A percentile compares a stretch with the other conserved stretches of the same genome.
Evolutionary conservation across 148 eudicot species (phyloP).

Genomic region (Selenicereus undatus): DNA sequence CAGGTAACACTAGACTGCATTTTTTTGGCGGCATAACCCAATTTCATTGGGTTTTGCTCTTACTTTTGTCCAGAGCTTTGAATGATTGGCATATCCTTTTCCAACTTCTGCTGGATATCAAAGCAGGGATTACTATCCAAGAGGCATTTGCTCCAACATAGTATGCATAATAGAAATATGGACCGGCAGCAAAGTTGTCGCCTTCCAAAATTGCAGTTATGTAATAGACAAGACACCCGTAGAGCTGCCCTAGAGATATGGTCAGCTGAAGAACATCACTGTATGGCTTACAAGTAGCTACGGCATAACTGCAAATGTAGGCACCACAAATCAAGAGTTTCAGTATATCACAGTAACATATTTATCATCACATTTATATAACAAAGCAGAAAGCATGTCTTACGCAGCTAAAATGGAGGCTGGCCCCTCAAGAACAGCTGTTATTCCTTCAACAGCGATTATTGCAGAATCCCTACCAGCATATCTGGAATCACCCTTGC

Average conservation of each 20-base stretch:
- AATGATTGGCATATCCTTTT: constrained; percentile 64
- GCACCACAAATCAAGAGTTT: background rate
- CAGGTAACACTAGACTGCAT: background rate
- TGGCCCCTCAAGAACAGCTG: constrained; percentile 84
- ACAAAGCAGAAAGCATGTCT: constrained; percentile 21
- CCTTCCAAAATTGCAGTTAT: constrained; percentile 72
- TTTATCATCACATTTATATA: background rate
- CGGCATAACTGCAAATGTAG: constrained; percentile 64
- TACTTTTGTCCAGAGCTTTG: constrained; percentile 38
- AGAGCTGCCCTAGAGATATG: constrained; percentile 79
- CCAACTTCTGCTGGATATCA: constrained; percentile 70
- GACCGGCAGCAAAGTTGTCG: constrained; percentile 55
- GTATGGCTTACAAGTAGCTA: constrained; percentile 68
- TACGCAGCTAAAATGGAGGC: constrained; percentile 78
- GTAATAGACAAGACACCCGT: constrained; percentile 76
- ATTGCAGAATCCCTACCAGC: constrained; percentile 67
- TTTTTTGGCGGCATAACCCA: background rate
- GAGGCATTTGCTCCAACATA: constrained; percentile 57
- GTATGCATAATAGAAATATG: constrained; percentile 62
- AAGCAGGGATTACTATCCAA: constrained; percentile 70
- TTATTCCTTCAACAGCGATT: constrained; percentile 76
- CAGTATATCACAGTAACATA: background rate
- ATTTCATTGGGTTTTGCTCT: constrained; percentile 51
- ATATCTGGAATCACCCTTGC: constrained; percentile 93
- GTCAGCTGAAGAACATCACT: constrained; percentile 69